These are phyloP conservation scores for Wallacemonas sp. DNA, from an alignment of 208 protist genomes.

Conservation along the genomic window DNA sequence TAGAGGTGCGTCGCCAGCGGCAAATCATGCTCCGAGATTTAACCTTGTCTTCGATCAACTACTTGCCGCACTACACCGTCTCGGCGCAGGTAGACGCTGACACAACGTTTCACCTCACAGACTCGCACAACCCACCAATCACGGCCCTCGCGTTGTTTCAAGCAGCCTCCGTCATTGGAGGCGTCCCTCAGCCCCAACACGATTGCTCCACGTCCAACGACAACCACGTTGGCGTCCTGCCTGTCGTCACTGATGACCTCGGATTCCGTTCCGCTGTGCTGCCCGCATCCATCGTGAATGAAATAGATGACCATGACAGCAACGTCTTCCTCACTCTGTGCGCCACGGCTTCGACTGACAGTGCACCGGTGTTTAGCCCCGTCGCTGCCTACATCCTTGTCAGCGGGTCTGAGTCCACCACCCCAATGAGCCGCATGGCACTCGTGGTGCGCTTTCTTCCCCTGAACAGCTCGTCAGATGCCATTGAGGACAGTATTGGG, in stretches of 20 bases:
- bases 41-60: constrained; percentile 56
- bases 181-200: constrained; percentile 11
- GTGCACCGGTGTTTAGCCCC: constrained; percentile 33
- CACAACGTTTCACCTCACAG: constrained; percentile 52
- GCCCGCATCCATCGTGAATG: constrained; percentile 25
- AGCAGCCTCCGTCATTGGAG: constrained; percentile 8
- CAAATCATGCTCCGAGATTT: constrained; percentile 35
- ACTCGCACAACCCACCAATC: constrained; percentile 52
- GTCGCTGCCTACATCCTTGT: constrained; percentile 57
- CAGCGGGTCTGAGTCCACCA: constrained; percentile 25
- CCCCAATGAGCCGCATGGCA: constrained; percentile 21
- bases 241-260: constrained; percentile 32
- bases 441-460: constrained; percentile 41
- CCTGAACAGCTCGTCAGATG: constrained; percentile 30
- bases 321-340: constrained; percentile 49
- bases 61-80: constrained; percentile 49
- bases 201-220: constrained; percentile 19
- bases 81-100: constrained; percentile 27
- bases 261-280: constrained; percentile 40
- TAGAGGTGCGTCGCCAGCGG: constrained; percentile 42
- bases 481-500: constrained; percentile 28
- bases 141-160: constrained; percentile 41
- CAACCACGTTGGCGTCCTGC: constrained; percentile 23
- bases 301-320: constrained; percentile 20
- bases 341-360: constrained; percentile 47